Evolutionary conservation across 345 rosid genomes (phyloP), one percentile per base, ranked within the genome.

Genomic region (Anacardium occidentale): DNA sequence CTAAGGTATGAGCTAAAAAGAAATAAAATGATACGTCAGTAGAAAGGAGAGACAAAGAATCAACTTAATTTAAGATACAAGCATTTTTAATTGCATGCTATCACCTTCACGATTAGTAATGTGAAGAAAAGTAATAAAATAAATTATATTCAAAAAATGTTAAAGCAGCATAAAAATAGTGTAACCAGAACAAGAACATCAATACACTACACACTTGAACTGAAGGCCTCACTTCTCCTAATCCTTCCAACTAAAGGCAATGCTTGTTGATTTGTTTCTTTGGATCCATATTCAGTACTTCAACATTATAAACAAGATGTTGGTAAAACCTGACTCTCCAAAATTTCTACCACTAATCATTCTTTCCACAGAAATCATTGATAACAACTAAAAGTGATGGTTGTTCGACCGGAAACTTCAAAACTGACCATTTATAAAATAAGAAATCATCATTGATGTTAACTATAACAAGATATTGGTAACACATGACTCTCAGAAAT

Each of bases 341-440:
- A 66, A 48, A 29, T 10, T 60, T 17, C 64, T 60, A 60, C 24
- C n/a, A 64, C 68, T 47, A 24, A 63, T 44, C 42, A 61, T 18
- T 18, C 11, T 40, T 24, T 62, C 48, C 32, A 42, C 2, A 32
- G 24, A 64, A 45, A 64, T 3, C 24, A 22, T 44, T 0, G 32
- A 47, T 22, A 21, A 12, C 4, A 17, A 18, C 45, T 10, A 32
- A 2, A 18, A 34, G 9, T 8, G 45, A 21, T 2, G n/a, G 47
- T 34, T 18, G n/a, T 61, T 18, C 22, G 7, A 63, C 67, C 6
- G 29, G 50, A 42, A 20, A 42, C 7, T 11, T 37, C 17, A 45
- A 12, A 10, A 42, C 18, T 0, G n/a, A 2, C 15, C 7, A 29
- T 29, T 29, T 26, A 60, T 18, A 59, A 59, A 26, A 17, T 59